These are phyloP conservation scores for Leccinum ochraceum DNA, from an alignment of 768 basidiomycete genomes.

Conservation along the genomic window DNA sequence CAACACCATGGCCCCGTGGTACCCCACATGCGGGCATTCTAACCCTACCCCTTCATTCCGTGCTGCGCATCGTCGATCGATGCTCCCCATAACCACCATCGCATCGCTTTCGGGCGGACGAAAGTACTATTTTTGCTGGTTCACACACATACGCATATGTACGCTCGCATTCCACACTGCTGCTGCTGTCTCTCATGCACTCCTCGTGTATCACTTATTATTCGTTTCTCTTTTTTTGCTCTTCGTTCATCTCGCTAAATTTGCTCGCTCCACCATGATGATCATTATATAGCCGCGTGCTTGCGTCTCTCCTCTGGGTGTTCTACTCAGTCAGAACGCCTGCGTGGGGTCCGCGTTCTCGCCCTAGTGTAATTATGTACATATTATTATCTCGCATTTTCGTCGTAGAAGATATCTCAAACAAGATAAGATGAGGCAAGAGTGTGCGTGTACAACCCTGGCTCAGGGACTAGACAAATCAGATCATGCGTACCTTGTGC, in stretches of 20 bases:
- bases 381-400: background rate
- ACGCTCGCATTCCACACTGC: slow-evolving; percentile 7
- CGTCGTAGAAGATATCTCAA: too few species aligned
- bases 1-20: background rate
- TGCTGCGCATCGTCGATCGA: slow-evolving; percentile 17
- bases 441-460: too few species aligned
- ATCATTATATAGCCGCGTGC: background rate
- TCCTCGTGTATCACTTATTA: slow-evolving; percentile 11
- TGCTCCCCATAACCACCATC: background rate
- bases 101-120: background rate
- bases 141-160: slow-evolving; percentile 8
- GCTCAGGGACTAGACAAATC: too few species aligned
- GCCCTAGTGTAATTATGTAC: background rate
- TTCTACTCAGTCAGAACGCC: slow-evolving; percentile 8
- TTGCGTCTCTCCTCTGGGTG: background rate
- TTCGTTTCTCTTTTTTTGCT: background rate
- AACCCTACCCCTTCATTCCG: background rate
- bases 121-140: background rate
- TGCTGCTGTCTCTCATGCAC: background rate
- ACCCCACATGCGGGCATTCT: slow-evolving; percentile 14
- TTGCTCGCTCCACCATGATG: background rate
- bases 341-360: background rate
- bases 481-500: slow-evolving; percentile 48
- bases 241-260: background rate
- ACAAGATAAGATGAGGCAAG: too few species aligned